phyloP scores from a whole-genome alignment of 2,329 filamentous ascomycete species.

The Penicillium brevicompactum region DNA sequence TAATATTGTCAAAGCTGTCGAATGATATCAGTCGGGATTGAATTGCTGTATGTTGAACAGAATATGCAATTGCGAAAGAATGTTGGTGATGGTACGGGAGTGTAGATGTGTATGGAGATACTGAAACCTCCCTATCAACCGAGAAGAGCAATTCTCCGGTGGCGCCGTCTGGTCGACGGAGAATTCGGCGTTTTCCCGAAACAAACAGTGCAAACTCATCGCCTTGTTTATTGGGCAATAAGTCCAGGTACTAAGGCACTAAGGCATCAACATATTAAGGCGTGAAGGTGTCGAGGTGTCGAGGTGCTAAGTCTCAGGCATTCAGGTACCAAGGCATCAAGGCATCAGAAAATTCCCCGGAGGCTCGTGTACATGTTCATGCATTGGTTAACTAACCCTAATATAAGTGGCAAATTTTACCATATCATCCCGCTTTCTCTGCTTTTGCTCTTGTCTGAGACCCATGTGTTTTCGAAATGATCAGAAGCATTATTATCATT shows the following conservation, averaged over 20 bases:
- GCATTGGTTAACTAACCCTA: not conserved
- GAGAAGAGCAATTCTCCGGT: constrained; percentile 31
- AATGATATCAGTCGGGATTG: not conserved
- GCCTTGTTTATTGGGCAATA: not conserved
- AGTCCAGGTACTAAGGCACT: not conserved
- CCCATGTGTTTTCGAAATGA: too few species aligned
- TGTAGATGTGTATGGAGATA: not conserved
- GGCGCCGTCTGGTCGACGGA: constrained; percentile 24
- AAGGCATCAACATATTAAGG: not conserved
- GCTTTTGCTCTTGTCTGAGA: too few species aligned
- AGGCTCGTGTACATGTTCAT: not conserved
- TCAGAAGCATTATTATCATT: too few species aligned
- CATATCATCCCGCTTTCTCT: not conserved
- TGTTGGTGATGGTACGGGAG: not conserved
- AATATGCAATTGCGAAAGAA: not conserved
- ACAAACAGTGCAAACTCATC: constrained; percentile 7
- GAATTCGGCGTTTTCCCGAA: constrained; percentile 13
- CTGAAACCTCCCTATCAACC: constrained; percentile 3
- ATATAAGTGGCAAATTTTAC: not conserved
- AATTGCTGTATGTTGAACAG: not conserved
- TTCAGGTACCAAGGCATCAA: not conserved
- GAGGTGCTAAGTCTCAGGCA: not conserved
- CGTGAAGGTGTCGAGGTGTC: not conserved
- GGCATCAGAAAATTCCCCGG: not conserved
- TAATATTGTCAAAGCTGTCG: constrained; percentile 5